A percentile compares a stretch with the other conserved stretches of the same genome.
phyloP scores from a whole-genome alignment of 331 rosid species.

The Cydonia oblonga region DNA sequence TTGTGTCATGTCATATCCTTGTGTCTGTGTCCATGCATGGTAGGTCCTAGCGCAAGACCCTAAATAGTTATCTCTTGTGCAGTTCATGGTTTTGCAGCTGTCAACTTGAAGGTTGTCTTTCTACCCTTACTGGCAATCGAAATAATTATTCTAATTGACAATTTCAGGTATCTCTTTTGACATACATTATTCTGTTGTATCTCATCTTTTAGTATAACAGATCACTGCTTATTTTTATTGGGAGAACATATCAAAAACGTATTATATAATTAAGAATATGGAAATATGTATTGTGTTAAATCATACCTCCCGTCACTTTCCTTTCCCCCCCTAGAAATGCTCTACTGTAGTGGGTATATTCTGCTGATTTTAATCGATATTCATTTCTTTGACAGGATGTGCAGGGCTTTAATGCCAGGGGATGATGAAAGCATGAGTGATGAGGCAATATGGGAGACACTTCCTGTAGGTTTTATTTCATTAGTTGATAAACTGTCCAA shows the following conservation, averaged over 20 bases:
- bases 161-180: constrained; percentile 63
- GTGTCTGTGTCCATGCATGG: too few relatives aligned
- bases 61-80: constrained; percentile 26
- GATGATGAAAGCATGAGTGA: constrained; percentile 87
- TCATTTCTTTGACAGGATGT: constrained; percentile 60
- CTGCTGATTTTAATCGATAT: constrained; percentile 3
- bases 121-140: constrained; percentile 87
- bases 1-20: too few relatives aligned
- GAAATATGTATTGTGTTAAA: neutral
- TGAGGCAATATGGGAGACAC: constrained; percentile 93
- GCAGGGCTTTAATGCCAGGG: constrained; percentile 93
- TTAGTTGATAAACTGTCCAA: constrained; percentile 10
- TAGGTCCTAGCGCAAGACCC: neutral
- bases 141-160: constrained; percentile 73
- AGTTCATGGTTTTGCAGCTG: constrained; percentile 60
- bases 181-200: neutral
- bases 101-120: constrained; percentile 78
- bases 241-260: neutral
- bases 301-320: neutral
- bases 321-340: neutral
- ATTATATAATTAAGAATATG: neutral
- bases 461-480: constrained; percentile 64
- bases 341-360: neutral
- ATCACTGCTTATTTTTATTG: neutral
- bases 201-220: neutral